Evolutionary conservation across 2,329 filamentous ascomycete genomes (phyloP).

Genomic region (Nemania sp.): DNA sequence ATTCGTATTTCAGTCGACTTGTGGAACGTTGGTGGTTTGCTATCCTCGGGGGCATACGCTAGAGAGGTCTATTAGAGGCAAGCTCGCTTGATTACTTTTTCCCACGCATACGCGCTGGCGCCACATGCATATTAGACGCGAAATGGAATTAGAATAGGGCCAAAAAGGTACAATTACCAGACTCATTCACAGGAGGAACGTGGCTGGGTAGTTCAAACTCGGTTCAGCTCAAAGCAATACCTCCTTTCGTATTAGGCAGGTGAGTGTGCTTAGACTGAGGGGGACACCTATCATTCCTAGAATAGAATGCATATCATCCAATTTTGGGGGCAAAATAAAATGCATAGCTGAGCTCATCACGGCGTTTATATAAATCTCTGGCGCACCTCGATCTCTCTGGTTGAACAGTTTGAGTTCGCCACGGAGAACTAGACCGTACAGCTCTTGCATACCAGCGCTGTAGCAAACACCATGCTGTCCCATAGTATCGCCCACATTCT

Average conservation of each 20-base stretch:
- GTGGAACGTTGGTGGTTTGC: constrained; percentile 1
- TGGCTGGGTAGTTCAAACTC: not conserved
- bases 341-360: not conserved
- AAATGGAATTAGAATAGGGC: constrained; percentile 1
- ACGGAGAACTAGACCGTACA: not conserved
- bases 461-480: constrained; percentile 32
- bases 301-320: not conserved
- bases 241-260: constrained; percentile 33
- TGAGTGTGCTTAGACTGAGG: constrained; percentile 10
- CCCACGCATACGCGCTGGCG: not conserved
- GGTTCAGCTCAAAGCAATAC: constrained; percentile 3
- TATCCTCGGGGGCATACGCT: too few species aligned
- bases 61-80: not conserved
- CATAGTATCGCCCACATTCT: constrained; percentile 23
- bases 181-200: not conserved
- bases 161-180: not conserved
- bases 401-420: not conserved
- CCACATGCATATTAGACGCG: not conserved
- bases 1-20: constrained; percentile 9
- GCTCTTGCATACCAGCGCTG: not conserved
- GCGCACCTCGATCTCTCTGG: not conserved
- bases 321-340: not conserved
- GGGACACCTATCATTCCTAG: not conserved
- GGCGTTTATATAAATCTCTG: constrained; percentile 3
- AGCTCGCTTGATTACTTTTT: not conserved